Evolutionary conservation across 2,329 filamentous ascomycete species (phyloP), one percentile per base, ranked within the genome.

Genomic region (Sclerotinia borealis): DNA sequence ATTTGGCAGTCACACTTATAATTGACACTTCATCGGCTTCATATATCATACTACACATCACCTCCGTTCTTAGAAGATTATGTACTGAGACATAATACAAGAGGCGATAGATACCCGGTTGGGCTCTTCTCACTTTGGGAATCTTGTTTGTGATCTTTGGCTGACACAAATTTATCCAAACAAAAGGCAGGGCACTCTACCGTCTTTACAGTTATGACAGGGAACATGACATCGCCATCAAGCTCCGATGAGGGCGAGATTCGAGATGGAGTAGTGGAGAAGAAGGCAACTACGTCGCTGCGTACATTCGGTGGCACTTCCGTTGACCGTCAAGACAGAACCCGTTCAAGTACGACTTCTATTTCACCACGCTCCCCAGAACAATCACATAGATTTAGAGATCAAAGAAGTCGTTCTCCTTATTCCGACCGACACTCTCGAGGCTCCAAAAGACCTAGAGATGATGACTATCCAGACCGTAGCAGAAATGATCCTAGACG

Each of bases 231-330:
- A 70, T 79, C 80, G 67, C 75, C 78, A 77, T n/a, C 34, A 72
- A 91, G 88, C 79, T 91, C 90, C 74, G 91, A 91, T 78, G 91
- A 96, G 79, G 91, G 92, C 79, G 92, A 96, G 81, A 92, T 93
- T 77, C 79, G 89, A 76, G 90, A 93, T 79, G 85, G 85, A 79
- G 82, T 83, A 78, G 83, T 81, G 82, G 83, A 85, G 79, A 95
- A 95, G 91, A 95, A 95, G 91, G 91, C 91, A 95, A 90, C 89
- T 91, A 88, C 88, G 87, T 87, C 89, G 87, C 85, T 87, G 83
- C 81, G 83, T 83, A 83, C 83, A 78, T 79, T 84, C 83, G 85
- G 87, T 84, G 84, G 86, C 88, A 87, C 81, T 85, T 87, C 84
- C 85, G 88, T 96, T 96, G 90, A 96, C 91, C 90, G 89, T 85